A percentile compares a stretch with the other conserved stretches of the same genome.
Evolutionary conservation across 2,329 filamentous ascomycete genomes (phyloP).

Genomic region (Ploettnerulaceae sp.): DNA sequence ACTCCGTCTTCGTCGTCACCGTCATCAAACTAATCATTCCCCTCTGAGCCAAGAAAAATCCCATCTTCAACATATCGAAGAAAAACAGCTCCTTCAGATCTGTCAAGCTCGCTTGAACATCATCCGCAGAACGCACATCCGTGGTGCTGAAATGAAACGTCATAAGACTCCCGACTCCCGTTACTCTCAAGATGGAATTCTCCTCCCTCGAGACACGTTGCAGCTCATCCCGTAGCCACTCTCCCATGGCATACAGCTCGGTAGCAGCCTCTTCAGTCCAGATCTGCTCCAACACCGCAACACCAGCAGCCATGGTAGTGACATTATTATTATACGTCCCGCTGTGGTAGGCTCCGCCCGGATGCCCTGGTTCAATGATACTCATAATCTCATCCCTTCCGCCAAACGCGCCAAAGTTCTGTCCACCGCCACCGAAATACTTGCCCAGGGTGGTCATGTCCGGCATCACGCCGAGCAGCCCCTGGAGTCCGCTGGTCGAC

Average conservation of each 20-base stretch:
- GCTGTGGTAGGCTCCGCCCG: conserved; percentile 44
- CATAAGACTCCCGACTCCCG: conserved; percentile 17
- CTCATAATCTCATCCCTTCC: conserved; percentile 53
- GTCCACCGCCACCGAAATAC: conserved; percentile 60
- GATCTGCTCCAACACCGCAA: conserved; percentile 15
- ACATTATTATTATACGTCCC: conserved; percentile 65
- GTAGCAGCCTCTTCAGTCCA: conserved; percentile 13
- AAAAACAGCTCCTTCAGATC: conserved; percentile 19
- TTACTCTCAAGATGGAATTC: conserved; percentile 10
- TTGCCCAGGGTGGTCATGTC: conserved; percentile 63
- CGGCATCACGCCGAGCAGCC: conserved; percentile 41
- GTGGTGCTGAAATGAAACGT: conserved; percentile 17
- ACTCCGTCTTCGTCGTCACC: conserved; percentile 11
- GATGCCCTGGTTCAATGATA: conserved; percentile 47
- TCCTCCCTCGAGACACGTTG: conserved; percentile 10
- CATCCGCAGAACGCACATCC: conserved; percentile 9
- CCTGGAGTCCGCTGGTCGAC: conserved; percentile 44
- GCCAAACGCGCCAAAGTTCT: conserved; percentile 62
- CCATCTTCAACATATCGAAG: conserved; percentile 20
- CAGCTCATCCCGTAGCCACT: conserved; percentile 12
- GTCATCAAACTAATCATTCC: conserved; percentile 17
- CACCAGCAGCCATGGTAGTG: conserved; percentile 49
- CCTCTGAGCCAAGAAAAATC: conserved; percentile 14
- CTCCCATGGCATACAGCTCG: conserved; percentile 11
- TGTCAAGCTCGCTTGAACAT: conserved; percentile 11